Conservation (phyloP, 2,329 filamentous ascomycete species). For the Laburnicola sp. region DNA sequence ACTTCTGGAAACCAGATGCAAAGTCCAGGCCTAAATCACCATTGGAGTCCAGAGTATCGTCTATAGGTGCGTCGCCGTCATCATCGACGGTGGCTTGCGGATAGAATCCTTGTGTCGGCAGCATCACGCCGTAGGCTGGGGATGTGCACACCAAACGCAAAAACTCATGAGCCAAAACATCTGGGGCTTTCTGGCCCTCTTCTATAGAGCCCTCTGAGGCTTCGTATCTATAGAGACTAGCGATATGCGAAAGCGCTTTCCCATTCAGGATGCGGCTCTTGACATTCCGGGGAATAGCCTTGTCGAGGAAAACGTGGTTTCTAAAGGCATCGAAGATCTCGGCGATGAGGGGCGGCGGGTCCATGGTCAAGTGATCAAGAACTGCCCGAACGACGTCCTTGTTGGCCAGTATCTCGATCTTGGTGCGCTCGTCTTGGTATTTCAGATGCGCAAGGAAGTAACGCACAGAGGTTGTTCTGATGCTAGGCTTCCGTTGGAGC, state of each 20-base stretch:
- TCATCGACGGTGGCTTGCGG: constrained; percentile 69
- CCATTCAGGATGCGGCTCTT: constrained; percentile 79
- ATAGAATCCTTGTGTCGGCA: constrained; percentile 82
- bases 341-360: constrained; percentile 72
- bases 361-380: constrained; percentile 75
- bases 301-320: constrained; percentile 72
- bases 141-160: constrained; percentile 75
- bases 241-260: constrained; percentile 70
- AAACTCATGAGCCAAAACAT: constrained; percentile 73
- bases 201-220: constrained; percentile 53
- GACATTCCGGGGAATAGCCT: constrained; percentile 68
- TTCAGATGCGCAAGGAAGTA: constrained; percentile 80
- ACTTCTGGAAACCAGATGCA: constrained; percentile 69
- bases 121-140: constrained; percentile 70
- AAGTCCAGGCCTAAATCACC: constrained; percentile 70
- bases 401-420: constrained; percentile 80
- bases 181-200: constrained; percentile 59
- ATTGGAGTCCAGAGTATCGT: constrained; percentile 51
- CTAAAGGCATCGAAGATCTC: constrained; percentile 75
- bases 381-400: constrained; percentile 68
- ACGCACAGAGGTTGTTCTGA: constrained; percentile 79
- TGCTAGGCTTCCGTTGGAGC: constrained; percentile 67
- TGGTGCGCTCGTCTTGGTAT: constrained; percentile 74
- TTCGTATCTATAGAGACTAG: constrained; percentile 41
- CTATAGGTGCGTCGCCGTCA: constrained; percentile 42